Base-by-base conservation (phyloP, 2,329 filamentous ascomycete genomes). In the Monascus ruber region DNA sequence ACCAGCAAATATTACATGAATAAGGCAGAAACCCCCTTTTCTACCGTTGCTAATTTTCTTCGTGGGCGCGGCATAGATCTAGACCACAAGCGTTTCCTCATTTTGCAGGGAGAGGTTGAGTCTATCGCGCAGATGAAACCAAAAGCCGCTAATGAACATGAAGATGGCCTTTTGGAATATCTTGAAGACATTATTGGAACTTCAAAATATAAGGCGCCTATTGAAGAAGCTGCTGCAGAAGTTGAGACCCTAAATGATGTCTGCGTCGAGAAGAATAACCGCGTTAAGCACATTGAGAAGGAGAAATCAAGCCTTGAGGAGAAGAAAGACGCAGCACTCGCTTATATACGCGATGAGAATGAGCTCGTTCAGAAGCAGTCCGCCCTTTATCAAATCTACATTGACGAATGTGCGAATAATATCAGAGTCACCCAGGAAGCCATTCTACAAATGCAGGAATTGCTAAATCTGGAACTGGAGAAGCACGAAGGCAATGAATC, bases 61-160 rank as follows among this genome's bases (percentile, higher is more conserved):
- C 83, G 83, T 41, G 86, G 87, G 24, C 79, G 85, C 24, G 93
- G 91, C 2, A 85, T 98, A 10, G 91, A 98, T 65, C 72, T 98
- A 24, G 91, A 98, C 55, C 91, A 98, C 68, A 98, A 98, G 66
- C 85, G 91, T 43, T 98, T 98, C 66, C 68, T 98, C 39, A 98
- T 98, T 55, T 69, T 98, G 7, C 91, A 98, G 62, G 91, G 91
- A 55, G 91, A 98, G 60, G 91, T 98, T 42, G 91, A 98, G 62
- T 95, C 89, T 0, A 98, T 98, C 57, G 89, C 91, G 5, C 91
- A 96, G 64, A 98, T 98, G 91, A 98, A 98, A 64, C 74, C 93
- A 11, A 98, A 98, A 62, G 91, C 93, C 4, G 81, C 76, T 33
- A 89, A 85, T 51, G 91, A 98, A 60, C 89, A 96, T 55, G 91